phyloP scores from a whole-genome alignment of 2,329 filamentous ascomycete species.

The Aspergillus melleus region DNA sequence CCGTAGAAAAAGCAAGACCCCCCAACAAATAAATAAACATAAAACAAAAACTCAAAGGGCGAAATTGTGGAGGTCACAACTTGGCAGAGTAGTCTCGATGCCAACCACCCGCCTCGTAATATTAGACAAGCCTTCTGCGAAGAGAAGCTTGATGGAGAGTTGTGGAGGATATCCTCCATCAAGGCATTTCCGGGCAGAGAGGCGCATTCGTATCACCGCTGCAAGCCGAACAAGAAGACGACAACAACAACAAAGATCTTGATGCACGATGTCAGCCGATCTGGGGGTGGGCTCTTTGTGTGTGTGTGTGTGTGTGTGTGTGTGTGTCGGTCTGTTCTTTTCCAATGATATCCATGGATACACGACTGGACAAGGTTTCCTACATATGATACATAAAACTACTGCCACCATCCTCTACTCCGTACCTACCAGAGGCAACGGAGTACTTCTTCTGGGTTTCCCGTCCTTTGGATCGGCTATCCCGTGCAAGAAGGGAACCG shows the following conservation, averaged over 20 bases:
- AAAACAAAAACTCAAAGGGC: constrained; percentile 3
- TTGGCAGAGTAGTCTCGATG: constrained; percentile 10
- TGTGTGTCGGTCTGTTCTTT: neutral
- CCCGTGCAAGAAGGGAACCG: neutral
- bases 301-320: neutral
- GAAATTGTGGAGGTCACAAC: constrained; percentile 7
- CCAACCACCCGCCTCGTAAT: constrained; percentile 7
- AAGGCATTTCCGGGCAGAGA: constrained; percentile 4
- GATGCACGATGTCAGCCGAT: constrained; percentile 12
- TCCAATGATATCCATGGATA: neutral
- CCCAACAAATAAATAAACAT: constrained; percentile 3
- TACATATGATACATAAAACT: neutral
- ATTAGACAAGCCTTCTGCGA: constrained; percentile 19
- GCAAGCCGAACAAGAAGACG: neutral
- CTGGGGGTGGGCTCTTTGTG: constrained; percentile 4
- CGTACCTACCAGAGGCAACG: neutral
- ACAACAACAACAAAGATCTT: neutral
- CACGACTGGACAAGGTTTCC: neutral
- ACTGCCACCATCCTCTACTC: too few species aligned
- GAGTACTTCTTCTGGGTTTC: neutral
- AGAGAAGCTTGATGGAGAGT: constrained; percentile 16
- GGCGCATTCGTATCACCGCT: neutral
- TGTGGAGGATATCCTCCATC: constrained; percentile 4
- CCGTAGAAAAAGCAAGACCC: constrained; percentile 1
- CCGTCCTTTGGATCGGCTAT: neutral